Evolutionary conservation across 257 asterid genomes (phyloP), one percentile per base, ranked within the genome.

Genomic region (Solanum pimpinellifolium): DNA sequence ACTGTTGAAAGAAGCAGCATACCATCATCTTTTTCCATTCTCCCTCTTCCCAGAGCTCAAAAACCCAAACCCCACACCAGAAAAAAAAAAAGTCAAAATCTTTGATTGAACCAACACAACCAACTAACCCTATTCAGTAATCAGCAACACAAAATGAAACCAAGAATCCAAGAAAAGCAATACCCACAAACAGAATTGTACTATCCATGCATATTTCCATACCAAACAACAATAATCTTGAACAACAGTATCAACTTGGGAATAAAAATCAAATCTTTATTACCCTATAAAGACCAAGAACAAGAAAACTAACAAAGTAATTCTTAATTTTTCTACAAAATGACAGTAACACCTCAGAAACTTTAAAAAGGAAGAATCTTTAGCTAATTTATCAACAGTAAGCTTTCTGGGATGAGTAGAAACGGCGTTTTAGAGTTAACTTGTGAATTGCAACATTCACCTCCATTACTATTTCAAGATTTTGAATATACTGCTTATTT

Each of bases 1-100:
- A 94, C 98, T 27, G 98, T 94, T 33, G 98, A 73, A 47, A 86
- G 98, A 83, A 97, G 92, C 90, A 96, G 91, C 96, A 93, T 90
- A 41, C 92, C 89, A 91, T 95, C 99, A 90, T 91, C 93, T 89
- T 87, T 91, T 93, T 93, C 93, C 99, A 95, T 97, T 91, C 85
- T 81, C 70, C 88, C 89, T 88, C 88, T 87, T 83, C 90, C 93
- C 91, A 87, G 89, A 56, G 33, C 86, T 74, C 85, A 85, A 70
- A 76, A 73, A 78, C 75, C 78, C 87, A 83, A 74, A 35, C 76
- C 90, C 89, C 90, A 85, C 90, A 70, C 88, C 93, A 88, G 47
- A 52, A 60, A 83, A 62, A 47, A 47, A 83, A 59, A 9, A 59
- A 85, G 68, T 77, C 7, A 66, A 85, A 66, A 85, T 65, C 66